phyloP scores from a whole-genome alignment of 306 rosid genomes.

The Cucumis sativus region Cucumber_9930_V3 NC_026655.2:4360501-4361000 shows the following conservation, averaged over 20 bases:
- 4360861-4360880: slow-evolving; percentile 27
- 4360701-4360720: neutral
- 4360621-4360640: neutral
- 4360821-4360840: slow-evolving; percentile 3
- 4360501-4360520: neutral
- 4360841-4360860: slow-evolving; percentile 32
- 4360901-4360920: neutral
- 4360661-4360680: neutral
- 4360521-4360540: neutral
- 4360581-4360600: slow-evolving; percentile 6
- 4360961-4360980: slow-evolving; percentile 48
- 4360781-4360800: slow-evolving; percentile 67
- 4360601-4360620: slow-evolving; percentile 7
- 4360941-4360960: slow-evolving; percentile 68
- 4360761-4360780: slow-evolving; percentile 56
- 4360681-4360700: neutral
- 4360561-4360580: slow-evolving; percentile 6
- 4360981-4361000: slow-evolving; percentile 59
- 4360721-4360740: slow-evolving; percentile 40
- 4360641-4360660: neutral
- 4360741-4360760: slow-evolving; percentile 69
- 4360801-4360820: slow-evolving; percentile 42
- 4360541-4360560: neutral
- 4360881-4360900: slow-evolving; percentile 47
- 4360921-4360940: neutral